Evolutionary conservation across 495 filamentous ascomycete genomes (phyloP), one percentile per base, ranked within the genome.

Genomic region (Penicillium antarcticum): DNA sequence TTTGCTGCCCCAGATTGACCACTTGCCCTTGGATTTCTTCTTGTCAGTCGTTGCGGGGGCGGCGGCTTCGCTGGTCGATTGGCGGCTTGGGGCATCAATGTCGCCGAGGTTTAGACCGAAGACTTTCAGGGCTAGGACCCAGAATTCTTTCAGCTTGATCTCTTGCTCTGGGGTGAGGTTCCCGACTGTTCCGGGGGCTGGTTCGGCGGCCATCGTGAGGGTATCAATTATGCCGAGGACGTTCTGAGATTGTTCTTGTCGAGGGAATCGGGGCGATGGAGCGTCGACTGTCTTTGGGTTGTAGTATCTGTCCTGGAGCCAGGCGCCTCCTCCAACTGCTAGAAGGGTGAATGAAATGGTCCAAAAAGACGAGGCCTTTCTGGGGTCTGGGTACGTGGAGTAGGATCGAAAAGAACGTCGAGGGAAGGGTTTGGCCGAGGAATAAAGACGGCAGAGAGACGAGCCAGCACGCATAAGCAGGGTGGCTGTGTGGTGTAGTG

Each of bases 161-260:
- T 96, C 89, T 67, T 98, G 85, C 56, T 96, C 92, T 6, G 81
- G 66, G 16, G 94, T 97, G 43, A 98, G 82, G 62, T 85, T 95
- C 52, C 88, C 91, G 34, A 92, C 86, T 51, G 91, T 84, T 44
- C 94, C 94, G 21, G 87, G 85, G 17, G 83, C 74, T 43, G 68
- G 72, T 51, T 74, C 60, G 53, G 57, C 47, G 43, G 72, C 53
- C 68, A 74, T 74, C 42, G 63, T 67, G 40, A 75, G 68, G 14
- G 70, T 72, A 62, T 77, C 69, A 39, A 75, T 66, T 19, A 73
- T 60, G 39, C 63, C 67, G 44, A 73, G 66, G 49, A 71, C 71
- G 14, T 29, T 29, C 26, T 8, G 26, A 7, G 39, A 46, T 41
- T 58, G 42, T 48, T 61, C 56, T 61, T 64, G 58, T 35, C 52